phyloP scores from a whole-genome alignment of 352 stramenopile genomes.

The Plasmopara muralis region DNA sequence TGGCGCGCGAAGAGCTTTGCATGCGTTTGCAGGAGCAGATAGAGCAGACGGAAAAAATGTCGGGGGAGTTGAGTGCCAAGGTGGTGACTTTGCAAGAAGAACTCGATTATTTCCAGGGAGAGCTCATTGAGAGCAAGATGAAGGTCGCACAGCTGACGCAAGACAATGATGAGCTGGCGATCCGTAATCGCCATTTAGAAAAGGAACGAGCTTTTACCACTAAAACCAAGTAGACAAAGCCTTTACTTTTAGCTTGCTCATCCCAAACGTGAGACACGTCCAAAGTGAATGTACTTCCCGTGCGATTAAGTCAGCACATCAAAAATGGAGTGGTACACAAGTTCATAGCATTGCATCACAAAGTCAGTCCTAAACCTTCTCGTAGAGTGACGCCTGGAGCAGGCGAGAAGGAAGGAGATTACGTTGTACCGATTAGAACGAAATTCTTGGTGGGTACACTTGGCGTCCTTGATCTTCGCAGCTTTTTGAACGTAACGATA shows the following conservation, averaged over 20 bases:
- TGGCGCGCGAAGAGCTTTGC: conserved; percentile 49
- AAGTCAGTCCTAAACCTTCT: conserved; percentile 26
- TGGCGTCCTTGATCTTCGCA: conserved; percentile 24
- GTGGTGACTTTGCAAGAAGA: conserved; percentile 55
- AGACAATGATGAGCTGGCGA: conserved; percentile 60
- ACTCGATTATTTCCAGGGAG: conserved; percentile 77
- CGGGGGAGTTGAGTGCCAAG: conserved; percentile 29
- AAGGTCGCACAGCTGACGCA: conserved; percentile 68
- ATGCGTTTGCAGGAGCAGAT: conserved; percentile 34
- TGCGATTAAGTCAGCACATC: too few species aligned
- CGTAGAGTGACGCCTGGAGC: conserved; percentile 7
- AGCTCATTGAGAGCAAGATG: conserved; percentile 82
- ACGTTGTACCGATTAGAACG: conserved; percentile 13
- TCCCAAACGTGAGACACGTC: too few species aligned
- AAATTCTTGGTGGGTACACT: conserved; percentile 33
- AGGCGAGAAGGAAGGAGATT: conserved; percentile 4
- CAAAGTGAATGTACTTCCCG: too few species aligned
- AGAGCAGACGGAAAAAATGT: conserved; percentile 26
- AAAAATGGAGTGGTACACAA: conserved; percentile 6
- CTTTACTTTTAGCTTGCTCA: too few species aligned
- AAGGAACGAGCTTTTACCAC: conserved; percentile 26
- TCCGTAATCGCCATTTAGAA: conserved; percentile 58
- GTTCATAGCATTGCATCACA: conserved; percentile 3
- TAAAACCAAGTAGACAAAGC: conserved; percentile 5
- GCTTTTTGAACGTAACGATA: conserved; percentile 1